Evolutionary conservation across 768 basidiomycete species (phyloP).

Genomic region (Kwoniella dejecticola): DNA sequence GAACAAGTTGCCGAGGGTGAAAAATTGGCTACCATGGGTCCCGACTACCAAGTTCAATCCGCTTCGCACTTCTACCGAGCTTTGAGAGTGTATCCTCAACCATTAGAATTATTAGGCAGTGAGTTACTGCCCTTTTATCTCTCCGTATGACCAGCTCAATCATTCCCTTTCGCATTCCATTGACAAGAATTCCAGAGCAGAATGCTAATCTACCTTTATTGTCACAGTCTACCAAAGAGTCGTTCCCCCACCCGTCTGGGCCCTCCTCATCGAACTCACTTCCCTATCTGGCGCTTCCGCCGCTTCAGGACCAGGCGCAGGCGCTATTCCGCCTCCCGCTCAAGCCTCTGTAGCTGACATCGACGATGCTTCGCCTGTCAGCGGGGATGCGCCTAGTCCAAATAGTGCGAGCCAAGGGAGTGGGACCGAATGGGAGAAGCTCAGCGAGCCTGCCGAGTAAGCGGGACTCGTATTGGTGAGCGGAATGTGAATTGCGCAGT

Average conservation of each 20-base stretch:
- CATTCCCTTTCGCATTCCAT: no score
- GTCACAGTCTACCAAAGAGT: slow-evolving; percentile 77
- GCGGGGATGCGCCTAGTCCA: slow-evolving; percentile 26
- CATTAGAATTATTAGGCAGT: slow-evolving; percentile 86
- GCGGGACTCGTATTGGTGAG: neutral
- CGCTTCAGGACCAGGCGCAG: slow-evolving; percentile 11
- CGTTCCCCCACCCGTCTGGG: slow-evolving; percentile 64
- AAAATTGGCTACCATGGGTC: slow-evolving; percentile 70
- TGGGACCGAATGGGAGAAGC: slow-evolving; percentile 39
- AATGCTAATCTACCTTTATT: slow-evolving; percentile 1
- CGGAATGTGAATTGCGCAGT: neutral
- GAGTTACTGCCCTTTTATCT: slow-evolving; percentile 25
- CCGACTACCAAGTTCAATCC: slow-evolving; percentile 72
- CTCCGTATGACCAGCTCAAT: neutral
- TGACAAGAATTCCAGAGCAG: no score
- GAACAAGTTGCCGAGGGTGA: slow-evolving; percentile 84
- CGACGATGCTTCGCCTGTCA: slow-evolving; percentile 36
- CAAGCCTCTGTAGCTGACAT: slow-evolving; percentile 39
- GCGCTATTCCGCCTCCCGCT: slow-evolving; percentile 20
- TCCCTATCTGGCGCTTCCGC: slow-evolving; percentile 59
- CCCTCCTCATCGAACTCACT: slow-evolving; percentile 65
- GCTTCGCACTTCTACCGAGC: slow-evolving; percentile 92
- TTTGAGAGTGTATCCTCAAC: slow-evolving; percentile 89
- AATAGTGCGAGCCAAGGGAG: slow-evolving; percentile 25
- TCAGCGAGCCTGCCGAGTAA: slow-evolving; percentile 32